phyloP scores from a whole-genome alignment of 345 rosid genomes.

The Eucalyptus sp. region DNA sequence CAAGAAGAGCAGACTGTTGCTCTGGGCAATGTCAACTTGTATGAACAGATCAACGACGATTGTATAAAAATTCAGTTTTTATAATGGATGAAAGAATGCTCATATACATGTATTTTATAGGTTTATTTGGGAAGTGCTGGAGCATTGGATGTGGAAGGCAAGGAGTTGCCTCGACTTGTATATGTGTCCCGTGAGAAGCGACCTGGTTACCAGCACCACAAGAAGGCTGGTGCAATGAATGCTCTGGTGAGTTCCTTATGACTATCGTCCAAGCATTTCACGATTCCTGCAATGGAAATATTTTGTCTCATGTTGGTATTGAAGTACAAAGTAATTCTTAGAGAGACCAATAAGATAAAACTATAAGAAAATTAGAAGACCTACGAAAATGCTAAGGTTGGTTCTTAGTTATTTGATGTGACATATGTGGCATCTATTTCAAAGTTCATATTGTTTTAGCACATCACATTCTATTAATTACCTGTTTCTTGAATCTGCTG shows the following conservation, averaged over 20 bases:
- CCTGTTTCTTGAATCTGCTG: background rate
- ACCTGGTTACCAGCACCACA: slow-evolving; percentile 90
- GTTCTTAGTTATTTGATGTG: background rate
- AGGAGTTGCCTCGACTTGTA: slow-evolving; percentile 80
- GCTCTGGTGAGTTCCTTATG: slow-evolving; percentile 49
- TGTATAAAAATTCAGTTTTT: background rate
- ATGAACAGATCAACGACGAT: background rate
- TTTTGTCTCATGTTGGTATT: background rate
- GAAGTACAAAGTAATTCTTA: background rate
- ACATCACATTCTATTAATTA: background rate
- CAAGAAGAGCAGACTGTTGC: background rate
- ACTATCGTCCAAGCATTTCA: background rate
- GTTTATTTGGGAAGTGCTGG: slow-evolving; percentile 94
- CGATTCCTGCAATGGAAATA: background rate
- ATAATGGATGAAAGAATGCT: background rate
- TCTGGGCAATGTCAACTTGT: background rate
- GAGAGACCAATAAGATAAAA: background rate
- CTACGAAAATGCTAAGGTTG: background rate
- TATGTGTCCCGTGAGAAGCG: slow-evolving; percentile 97
- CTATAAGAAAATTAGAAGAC: background rate
- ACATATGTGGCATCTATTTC: background rate
- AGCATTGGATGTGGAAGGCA: slow-evolving; percentile 85
- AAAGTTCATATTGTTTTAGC: background rate
- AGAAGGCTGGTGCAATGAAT: slow-evolving; percentile 99
- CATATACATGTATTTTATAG: slow-evolving; percentile 14